phyloP scores from a whole-genome alignment of 2,329 filamentous ascomycete species.

The Aspergillus thermomutatus region DNA sequence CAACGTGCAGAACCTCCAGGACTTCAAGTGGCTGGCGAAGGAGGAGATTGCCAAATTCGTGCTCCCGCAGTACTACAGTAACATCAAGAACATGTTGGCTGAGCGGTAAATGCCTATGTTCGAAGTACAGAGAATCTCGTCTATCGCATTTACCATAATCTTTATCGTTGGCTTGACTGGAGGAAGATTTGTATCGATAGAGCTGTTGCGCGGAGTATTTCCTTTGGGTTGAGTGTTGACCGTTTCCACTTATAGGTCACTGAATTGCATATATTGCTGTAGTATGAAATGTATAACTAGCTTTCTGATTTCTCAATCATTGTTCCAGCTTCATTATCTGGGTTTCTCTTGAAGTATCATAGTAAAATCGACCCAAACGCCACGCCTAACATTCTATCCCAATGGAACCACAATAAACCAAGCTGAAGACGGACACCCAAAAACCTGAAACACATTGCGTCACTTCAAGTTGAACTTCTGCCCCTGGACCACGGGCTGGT shows the following conservation, averaged over 20 bases:
- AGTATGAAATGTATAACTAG: slow-evolving; percentile 40
- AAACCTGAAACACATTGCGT: slow-evolving; percentile 15
- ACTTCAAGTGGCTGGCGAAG: slow-evolving; percentile 90
- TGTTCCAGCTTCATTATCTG: not conserved
- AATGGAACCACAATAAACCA: not conserved
- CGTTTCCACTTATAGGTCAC: slow-evolving; percentile 14
- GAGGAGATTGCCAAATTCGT: slow-evolving; percentile 76
- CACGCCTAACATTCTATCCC: slow-evolving; percentile 6
- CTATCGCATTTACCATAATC: not conserved
- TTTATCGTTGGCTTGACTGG: not conserved
- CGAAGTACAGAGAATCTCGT: not conserved
- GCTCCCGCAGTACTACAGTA: slow-evolving; percentile 65
- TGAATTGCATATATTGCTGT: slow-evolving; percentile 35
- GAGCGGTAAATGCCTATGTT: slow-evolving; percentile 56
- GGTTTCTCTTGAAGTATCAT: not conserved
- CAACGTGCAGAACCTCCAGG: slow-evolving; percentile 69
- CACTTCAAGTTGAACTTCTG: slow-evolving; percentile 63
- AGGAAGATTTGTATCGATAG: slow-evolving; percentile 12
- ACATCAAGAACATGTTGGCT: slow-evolving; percentile 78
- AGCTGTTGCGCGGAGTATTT: slow-evolving; percentile 3
- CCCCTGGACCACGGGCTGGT: slow-evolving; percentile 55
- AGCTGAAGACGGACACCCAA: not conserved
- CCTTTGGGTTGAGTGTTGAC: not conserved
- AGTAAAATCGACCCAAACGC: slow-evolving; percentile 6
- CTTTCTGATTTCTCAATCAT: slow-evolving; percentile 20